Evolutionary conservation across 139 green algal species (phyloP).

Genomic region (Dunaliella sp.): DNA sequence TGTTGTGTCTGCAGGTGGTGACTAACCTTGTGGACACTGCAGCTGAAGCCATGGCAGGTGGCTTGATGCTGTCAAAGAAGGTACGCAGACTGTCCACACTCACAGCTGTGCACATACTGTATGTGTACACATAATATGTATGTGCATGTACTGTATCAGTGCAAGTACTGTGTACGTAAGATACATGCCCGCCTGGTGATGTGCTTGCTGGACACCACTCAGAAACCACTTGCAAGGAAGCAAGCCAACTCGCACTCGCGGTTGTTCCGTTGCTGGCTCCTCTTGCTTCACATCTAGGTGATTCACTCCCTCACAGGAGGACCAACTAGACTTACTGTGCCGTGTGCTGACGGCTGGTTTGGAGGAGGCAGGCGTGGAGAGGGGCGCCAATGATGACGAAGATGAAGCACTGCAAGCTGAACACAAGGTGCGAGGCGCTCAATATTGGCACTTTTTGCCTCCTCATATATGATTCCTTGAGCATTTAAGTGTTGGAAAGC

Average conservation of each 20-base stretch:
- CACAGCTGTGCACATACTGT: too few species aligned
- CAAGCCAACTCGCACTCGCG: not conserved
- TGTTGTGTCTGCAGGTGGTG: conserved; percentile 85
- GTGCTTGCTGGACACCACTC: too few species aligned
- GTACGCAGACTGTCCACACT: too few species aligned
- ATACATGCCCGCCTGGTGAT: too few species aligned
- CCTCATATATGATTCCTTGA: not conserved
- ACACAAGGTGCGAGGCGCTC: conserved; percentile 5
- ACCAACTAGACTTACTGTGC: conserved; percentile 76
- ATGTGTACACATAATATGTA: too few species aligned
- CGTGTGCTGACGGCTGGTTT: conserved; percentile 60
- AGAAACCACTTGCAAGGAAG: too few species aligned
- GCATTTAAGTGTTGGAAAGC: not conserved
- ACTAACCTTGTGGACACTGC: conserved; percentile 73
- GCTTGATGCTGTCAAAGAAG: conserved; percentile 8
- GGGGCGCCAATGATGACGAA: conserved; percentile 39
- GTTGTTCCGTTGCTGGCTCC: too few species aligned
- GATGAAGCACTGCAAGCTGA: conserved; percentile 14
- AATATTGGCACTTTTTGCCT: not conserved
- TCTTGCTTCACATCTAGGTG: too few species aligned
- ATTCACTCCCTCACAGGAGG: conserved; percentile 39
- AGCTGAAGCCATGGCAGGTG: not conserved
- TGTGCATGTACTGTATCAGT: too few species aligned
- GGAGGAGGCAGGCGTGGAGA: conserved; percentile 69
- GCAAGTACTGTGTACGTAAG: too few species aligned